A percentile compares a stretch with the other conserved stretches of the same genome.
Conservation (phyloP, 768 basidiomycete genomes). For the Candolleomyces eurysporus region DNA sequence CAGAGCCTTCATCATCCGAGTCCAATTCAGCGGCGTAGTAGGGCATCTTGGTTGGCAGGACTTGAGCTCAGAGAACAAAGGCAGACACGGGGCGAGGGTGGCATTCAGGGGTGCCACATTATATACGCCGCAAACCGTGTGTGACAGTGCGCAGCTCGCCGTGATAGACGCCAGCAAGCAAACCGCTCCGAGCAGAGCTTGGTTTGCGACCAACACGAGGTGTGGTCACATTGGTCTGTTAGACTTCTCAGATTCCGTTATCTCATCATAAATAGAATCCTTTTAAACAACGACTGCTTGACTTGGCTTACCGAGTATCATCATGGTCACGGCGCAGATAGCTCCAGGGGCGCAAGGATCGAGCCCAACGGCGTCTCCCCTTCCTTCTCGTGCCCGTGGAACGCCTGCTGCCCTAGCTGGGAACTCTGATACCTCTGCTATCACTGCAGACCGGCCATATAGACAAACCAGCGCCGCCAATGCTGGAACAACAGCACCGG, state of each 20-base stretch:
- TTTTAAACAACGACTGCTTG: neutral
- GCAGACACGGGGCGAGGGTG: neutral
- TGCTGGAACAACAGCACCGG: too few relatives aligned
- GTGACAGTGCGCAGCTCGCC: neutral
- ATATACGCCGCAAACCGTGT: neutral
- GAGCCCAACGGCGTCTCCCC: too few relatives aligned
- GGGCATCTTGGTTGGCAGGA: neutral
- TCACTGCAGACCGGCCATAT: too few relatives aligned
- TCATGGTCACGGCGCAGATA: too few relatives aligned
- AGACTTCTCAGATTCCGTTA: neutral
- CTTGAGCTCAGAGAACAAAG: neutral
- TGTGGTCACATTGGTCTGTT: neutral
- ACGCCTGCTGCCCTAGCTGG: too few relatives aligned
- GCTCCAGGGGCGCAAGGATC: too few relatives aligned
- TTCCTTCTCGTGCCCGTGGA: too few relatives aligned
- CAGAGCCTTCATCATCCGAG: slow-evolving; percentile 3
- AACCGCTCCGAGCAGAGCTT: neutral
- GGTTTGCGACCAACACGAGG: neutral
- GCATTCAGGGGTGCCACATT: neutral
- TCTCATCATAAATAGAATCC: neutral
- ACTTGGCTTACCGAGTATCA: too few relatives aligned
- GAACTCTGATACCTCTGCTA: too few relatives aligned
- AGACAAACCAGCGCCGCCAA: too few relatives aligned
- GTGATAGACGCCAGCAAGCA: neutral
- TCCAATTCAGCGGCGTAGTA: slow-evolving; percentile 4